Percentiles rank a stretch among this genome's conserved stretches.
These are phyloP conservation scores for Prototheca stagnorum DNA, from an alignment of 163 green algal species.

Conservation along the genomic window DNA sequence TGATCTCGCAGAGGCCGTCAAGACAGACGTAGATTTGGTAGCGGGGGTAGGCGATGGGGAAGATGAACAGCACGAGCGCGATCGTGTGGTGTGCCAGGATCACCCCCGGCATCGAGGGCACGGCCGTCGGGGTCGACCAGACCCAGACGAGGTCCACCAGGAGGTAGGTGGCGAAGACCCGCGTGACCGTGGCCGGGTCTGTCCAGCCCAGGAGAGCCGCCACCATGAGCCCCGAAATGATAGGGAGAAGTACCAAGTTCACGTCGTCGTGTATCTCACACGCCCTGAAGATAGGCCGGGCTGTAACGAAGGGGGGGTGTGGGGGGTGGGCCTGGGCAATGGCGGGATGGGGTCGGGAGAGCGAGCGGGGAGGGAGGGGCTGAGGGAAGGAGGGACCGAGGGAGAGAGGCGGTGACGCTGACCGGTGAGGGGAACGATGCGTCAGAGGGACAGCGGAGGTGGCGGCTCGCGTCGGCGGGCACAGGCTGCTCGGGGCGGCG, in stretches of 20 bases:
- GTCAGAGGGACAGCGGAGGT: no score
- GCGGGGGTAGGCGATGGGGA: constrained; percentile 18
- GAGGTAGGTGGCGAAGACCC: constrained; percentile 4
- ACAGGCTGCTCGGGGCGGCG: no score
- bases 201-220: constrained; percentile 12
- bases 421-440: no score
- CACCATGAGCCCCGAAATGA: constrained; percentile 17
- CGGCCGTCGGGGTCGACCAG: constrained; percentile 13
- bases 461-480: no score
- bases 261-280: constrained; percentile 21
- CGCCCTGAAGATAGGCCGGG: no score
- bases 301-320: no score
- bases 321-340: no score
- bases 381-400: no score
- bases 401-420: no score
- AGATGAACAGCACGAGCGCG: constrained; percentile 20
- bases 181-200: constrained; percentile 1
- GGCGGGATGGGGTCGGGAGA: no score
- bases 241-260: constrained; percentile 24
- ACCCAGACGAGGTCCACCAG: constrained; percentile 1
- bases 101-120: constrained; percentile 25
- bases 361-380: no score
- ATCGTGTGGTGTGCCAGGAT: constrained; percentile 31
- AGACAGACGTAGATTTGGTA: constrained; percentile 23
- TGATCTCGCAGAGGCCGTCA: constrained; percentile 30